Evolutionary conservation across 768 basidiomycete species (phyloP).

Genomic region (Mycena vitilis): DNA sequence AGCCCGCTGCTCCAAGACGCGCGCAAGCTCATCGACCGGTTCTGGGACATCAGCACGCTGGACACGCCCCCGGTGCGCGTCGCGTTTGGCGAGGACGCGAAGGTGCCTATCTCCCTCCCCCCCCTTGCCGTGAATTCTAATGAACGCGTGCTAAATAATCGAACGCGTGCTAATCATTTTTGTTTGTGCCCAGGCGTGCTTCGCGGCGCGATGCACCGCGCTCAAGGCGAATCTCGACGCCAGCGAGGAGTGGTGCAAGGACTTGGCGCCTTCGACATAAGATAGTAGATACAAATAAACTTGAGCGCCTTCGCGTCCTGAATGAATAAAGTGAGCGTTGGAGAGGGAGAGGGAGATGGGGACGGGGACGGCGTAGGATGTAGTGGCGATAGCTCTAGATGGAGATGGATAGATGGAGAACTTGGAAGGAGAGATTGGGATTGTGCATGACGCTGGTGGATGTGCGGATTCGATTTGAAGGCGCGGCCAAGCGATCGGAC

Average conservation of each 20-base stretch:
- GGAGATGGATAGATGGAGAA: no score
- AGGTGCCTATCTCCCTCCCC: conserved; percentile 26
- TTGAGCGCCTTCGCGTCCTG: not conserved
- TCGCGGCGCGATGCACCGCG: conserved; percentile 27
- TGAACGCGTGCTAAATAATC: no score
- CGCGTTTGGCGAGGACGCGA: conserved; percentile 37
- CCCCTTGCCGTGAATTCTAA: no score
- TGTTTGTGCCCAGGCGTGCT: conserved; percentile 8
- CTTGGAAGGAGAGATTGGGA: no score
- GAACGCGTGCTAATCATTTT: no score
- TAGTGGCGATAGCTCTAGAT: no score
- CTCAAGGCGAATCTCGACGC: conserved; percentile 29
- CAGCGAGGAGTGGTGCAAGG: conserved; percentile 36
- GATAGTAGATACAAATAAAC: not conserved
- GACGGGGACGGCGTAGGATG: no score
- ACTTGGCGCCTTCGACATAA: conserved; percentile 11
- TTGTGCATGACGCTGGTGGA: no score
- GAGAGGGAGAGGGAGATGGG: no score
- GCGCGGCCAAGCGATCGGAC: no score
- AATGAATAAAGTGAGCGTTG: no score
- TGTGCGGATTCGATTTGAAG: no score
- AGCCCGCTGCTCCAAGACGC: conserved; percentile 33
- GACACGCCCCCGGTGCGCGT: conserved; percentile 35
- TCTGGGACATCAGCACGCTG: conserved; percentile 30
- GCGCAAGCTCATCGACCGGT: conserved; percentile 29